Percentiles rank a stretch among this genome's conserved stretches.
Conservation (phyloP, 306 rosid species). For the Castanospermum australe region DNA sequence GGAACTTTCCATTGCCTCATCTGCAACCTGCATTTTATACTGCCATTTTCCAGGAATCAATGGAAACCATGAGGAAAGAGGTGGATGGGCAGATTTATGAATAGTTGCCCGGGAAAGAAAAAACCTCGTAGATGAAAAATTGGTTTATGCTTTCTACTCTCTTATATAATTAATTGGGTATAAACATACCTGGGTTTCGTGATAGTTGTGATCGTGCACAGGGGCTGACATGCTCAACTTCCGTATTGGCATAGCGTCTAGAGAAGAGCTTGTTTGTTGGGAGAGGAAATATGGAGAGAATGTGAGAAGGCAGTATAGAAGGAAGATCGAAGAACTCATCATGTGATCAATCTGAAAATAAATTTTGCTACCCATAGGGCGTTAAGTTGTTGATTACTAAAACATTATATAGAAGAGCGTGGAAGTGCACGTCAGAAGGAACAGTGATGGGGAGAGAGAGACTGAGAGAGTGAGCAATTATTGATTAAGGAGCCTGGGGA, state of each 20-base stretch:
- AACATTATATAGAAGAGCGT: constrained; percentile 48
- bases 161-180: background rate
- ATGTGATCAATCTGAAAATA: constrained; percentile 35
- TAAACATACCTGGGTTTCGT: constrained; percentile 42
- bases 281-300: constrained; percentile 46
- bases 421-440: constrained; percentile 34
- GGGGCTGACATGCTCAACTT: constrained; percentile 44
- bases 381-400: constrained; percentile 32
- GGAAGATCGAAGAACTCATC: constrained; percentile 51
- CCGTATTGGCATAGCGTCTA: constrained; percentile 34
- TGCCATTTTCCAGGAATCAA: constrained; percentile 6
- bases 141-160: background rate
- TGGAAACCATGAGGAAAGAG: constrained; percentile 16
- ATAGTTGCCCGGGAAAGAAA: background rate
- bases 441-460: constrained; percentile 36
- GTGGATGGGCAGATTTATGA: background rate
- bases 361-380: constrained; percentile 28
- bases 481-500: constrained; percentile 59
- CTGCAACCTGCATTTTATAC: constrained; percentile 55
- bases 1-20: constrained; percentile 33
- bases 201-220: constrained; percentile 17
- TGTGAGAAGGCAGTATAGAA: constrained; percentile 52
- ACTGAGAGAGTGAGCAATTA: constrained; percentile 46
- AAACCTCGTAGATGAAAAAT: background rate
- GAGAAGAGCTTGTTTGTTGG: constrained; percentile 38